These are phyloP conservation scores for Maudiozyma saulgeensis DNA, from an alignment of 805 yeast genomes.

Conservation along the genomic window DNA sequence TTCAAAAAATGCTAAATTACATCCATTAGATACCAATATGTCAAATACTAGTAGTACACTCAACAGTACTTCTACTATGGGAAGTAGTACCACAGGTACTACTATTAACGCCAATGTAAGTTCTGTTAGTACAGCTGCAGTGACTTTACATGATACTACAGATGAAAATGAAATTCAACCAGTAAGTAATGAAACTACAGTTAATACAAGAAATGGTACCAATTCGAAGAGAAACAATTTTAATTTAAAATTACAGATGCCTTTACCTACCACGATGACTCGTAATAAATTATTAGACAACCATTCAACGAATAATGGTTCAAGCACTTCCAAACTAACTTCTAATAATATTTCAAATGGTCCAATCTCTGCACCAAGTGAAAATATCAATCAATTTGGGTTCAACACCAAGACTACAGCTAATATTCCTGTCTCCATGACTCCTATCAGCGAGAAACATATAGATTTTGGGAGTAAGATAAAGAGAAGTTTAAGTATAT, in stretches of 20 bases:
- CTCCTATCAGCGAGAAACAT: conserved; percentile 62
- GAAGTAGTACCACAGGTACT: conserved; percentile 1
- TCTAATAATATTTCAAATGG: neutral
- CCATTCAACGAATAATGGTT: neutral
- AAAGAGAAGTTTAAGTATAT: conserved; percentile 18
- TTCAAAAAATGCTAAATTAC: conserved; percentile 20
- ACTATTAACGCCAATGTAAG: neutral
- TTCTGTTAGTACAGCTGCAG: neutral
- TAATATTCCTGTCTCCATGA: conserved; percentile 57
- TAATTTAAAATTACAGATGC: conserved; percentile 63
- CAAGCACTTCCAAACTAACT: neutral
- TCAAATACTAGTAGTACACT: neutral
- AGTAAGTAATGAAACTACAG: neutral
- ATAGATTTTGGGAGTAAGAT: conserved; percentile 19
- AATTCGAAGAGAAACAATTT: conserved; percentile 40
- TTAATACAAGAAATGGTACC: conserved; percentile 18
- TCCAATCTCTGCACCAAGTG: conserved; percentile 11
- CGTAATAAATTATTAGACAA: conserved; percentile 21
- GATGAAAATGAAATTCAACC: neutral
- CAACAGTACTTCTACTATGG: too few species aligned
- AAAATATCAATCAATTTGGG: conserved; percentile 59
- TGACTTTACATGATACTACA: neutral
- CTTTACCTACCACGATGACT: conserved; percentile 47
- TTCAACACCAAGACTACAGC: conserved; percentile 44
- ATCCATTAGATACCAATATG: conserved; percentile 29